Conservation (phyloP, 495 filamentous ascomycete genomes). For the Podospora fimiseda region DNA sequence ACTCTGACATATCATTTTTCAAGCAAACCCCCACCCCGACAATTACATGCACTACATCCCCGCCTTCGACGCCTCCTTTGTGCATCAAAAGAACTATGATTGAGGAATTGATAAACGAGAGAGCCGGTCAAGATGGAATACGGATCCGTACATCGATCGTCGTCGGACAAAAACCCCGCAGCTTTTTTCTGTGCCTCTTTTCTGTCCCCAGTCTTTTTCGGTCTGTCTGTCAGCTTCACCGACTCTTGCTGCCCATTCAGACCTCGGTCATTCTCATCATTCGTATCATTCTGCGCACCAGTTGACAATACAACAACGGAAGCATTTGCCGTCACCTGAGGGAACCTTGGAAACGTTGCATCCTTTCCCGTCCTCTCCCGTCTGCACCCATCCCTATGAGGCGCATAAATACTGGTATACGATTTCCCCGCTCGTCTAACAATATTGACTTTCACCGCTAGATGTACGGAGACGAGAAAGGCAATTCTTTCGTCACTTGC, state of each 20-base stretch:
- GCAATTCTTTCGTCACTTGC: not conserved
- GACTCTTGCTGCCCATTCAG: conserved; percentile 2
- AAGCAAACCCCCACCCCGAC: not conserved
- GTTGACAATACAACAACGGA: not conserved
- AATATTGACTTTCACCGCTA: not conserved
- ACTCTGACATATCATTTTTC: not conserved
- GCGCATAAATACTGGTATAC: not conserved
- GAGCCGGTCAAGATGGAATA: not conserved
- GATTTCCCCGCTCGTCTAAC: not conserved
- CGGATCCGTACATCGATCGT: not conserved
- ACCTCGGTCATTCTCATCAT: conserved; percentile 10
- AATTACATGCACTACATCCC: not conserved
- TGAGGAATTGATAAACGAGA: too few species aligned
- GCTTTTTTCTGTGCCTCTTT: not conserved
- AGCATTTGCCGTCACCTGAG: not conserved
- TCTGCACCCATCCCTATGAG: conserved; percentile 12
- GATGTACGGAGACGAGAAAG: not conserved
- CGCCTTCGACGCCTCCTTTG: not conserved
- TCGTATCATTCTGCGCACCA: not conserved
- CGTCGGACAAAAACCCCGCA: not conserved
- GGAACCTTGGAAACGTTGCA: not conserved
- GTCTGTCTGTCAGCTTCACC: conserved; percentile 20
- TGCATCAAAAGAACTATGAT: conserved; percentile 7
- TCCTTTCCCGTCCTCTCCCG: conserved; percentile 10
- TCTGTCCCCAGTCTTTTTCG: not conserved